Evolutionary conservation across 2,329 filamentous ascomycete species (phyloP).

Genomic region (Phaeosphaeriaceae sp.): DNA sequence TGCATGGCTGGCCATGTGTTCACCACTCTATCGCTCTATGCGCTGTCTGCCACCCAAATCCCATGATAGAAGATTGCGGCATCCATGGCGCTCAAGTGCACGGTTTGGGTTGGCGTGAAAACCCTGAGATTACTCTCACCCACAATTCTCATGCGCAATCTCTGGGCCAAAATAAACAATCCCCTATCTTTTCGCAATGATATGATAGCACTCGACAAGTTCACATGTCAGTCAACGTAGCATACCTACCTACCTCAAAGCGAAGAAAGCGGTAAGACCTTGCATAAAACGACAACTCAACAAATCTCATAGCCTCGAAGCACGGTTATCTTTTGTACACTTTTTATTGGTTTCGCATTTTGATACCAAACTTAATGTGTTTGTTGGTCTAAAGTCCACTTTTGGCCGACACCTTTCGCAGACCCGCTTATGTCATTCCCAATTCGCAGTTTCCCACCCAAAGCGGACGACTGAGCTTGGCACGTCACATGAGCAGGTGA

Average conservation of each 20-base stretch:
- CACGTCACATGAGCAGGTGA: conserved; percentile 8
- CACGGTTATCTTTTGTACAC: neutral
- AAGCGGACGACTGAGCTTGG: conserved; percentile 32
- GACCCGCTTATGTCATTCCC: neutral
- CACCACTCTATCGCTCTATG: conserved; percentile 4
- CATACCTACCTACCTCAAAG: too few species aligned
- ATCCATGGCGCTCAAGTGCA: conserved; percentile 23
- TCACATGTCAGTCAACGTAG: too few species aligned
- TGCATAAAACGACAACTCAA: too few species aligned
- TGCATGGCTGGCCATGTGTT: conserved; percentile 14
- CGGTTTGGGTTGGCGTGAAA: conserved; percentile 15
- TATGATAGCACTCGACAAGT: too few species aligned
- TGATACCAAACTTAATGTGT: neutral
- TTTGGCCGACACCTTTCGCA: neutral
- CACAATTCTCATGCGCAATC: conserved; percentile 1
- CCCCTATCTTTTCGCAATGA: neutral
- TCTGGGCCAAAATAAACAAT: conserved; percentile 1
- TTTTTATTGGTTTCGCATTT: neutral
- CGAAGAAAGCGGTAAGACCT: too few species aligned
- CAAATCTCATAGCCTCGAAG: neutral
- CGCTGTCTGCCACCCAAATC: neutral
- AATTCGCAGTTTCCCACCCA: conserved; percentile 32
- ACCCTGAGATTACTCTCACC: conserved; percentile 29
- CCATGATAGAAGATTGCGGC: neutral
- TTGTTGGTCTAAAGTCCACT: neutral